These are phyloP conservation scores for Coemansia sp. DNA, from an alignment of 192 early-diverging fungal genomes.

Conservation along the genomic window DNA sequence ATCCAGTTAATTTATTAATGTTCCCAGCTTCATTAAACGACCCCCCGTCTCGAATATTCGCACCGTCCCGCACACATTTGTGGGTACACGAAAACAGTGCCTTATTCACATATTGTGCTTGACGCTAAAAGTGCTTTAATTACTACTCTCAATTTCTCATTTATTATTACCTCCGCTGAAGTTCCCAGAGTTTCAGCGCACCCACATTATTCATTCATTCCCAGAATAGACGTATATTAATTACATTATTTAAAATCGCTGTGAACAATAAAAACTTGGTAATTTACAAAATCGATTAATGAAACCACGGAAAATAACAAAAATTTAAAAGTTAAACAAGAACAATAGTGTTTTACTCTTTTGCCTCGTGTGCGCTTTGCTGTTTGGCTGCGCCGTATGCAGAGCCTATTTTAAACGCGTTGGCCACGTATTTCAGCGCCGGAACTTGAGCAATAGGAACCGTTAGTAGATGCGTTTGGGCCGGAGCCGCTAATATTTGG, in stretches of 20 bases:
- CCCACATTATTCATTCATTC: background rate
- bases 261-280: background rate
- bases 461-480: background rate
- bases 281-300: constrained; percentile 10
- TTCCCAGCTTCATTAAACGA: constrained; percentile 4
- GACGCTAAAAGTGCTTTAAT: background rate
- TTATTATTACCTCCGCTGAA: background rate
- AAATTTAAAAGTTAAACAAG: background rate
- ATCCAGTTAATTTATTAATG: background rate
- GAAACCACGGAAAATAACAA: constrained; percentile 1
- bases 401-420: background rate
- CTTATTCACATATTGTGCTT: background rate
- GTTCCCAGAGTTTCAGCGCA: constrained; percentile 8
- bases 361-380: background rate
- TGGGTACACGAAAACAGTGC: background rate
- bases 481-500: background rate
- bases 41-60: background rate
- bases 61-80: background rate
- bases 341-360: too few species aligned
- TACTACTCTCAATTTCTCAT: constrained; percentile 1
- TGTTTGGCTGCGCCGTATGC: background rate
- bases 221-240: background rate
- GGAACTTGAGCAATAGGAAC: background rate
- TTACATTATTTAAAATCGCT: background rate
- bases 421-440: background rate